Percentiles rank a stretch among this genome's conserved stretches.
Evolutionary conservation across 1,284 basidiomycete genomes (phyloP).

Genomic region (Rhizopogon hawkerae): DNA sequence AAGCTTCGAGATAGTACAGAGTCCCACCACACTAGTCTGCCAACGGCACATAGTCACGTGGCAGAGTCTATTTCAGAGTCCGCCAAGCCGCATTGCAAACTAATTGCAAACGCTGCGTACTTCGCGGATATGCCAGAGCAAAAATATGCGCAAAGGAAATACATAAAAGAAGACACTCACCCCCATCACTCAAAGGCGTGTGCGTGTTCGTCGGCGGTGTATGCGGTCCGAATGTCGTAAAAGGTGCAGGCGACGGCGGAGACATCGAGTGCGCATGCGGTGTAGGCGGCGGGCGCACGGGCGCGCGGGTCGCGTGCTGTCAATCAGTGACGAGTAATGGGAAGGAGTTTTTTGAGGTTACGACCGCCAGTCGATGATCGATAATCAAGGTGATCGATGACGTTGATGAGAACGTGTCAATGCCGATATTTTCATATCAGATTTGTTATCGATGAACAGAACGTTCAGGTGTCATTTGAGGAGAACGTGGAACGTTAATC

Average conservation of each 20-base stretch:
- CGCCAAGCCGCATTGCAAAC: too few species aligned
- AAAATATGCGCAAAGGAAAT: neutral
- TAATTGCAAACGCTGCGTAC: too few species aligned
- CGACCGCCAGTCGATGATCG: neutral
- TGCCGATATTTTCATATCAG: neutral
- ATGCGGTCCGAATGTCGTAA: conserved; percentile 10
- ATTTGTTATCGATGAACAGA: neutral
- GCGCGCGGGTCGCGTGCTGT: neutral
- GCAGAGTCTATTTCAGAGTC: too few species aligned
- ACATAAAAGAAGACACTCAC: conserved; percentile 15
- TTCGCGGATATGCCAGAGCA: neutral
- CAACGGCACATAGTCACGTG: conserved; percentile 7
- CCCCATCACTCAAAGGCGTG: conserved; percentile 21
- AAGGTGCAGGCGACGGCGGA: conserved; percentile 14
- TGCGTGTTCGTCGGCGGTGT: conserved; percentile 20
- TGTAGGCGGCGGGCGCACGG: conserved; percentile 4
- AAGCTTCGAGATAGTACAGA: neutral
- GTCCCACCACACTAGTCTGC: neutral
- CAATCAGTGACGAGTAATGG: neutral
- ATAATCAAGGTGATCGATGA: neutral
- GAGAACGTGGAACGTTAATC: conserved; percentile 12
- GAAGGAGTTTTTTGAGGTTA: neutral
- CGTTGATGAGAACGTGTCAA: neutral
- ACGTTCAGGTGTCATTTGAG: conserved; percentile 5
- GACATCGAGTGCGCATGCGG: conserved; percentile 13